Evolutionary conservation across 306 rosid species (phyloP), one percentile per base, ranked within the genome.

Genomic region (Spatholobus suberectus): DNA sequence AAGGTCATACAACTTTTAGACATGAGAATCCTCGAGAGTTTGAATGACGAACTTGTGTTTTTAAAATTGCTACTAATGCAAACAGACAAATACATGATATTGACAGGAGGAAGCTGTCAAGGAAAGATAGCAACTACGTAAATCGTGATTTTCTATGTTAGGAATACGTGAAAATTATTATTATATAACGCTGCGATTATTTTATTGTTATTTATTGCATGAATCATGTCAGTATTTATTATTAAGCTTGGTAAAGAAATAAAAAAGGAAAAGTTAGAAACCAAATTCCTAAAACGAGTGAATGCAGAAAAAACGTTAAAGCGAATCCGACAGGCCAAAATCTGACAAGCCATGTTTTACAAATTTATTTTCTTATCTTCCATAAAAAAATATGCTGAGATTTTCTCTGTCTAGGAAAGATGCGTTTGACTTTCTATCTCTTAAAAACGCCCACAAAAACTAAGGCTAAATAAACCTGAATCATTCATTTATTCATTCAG

Each of bases 391-490:
- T 15, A 62, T 29, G 67, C 38, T 47, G 37, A 75, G 46, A 23
- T 65, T 84, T 81, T 77, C 74, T 80, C 57, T 62, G 66, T 77
- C 85, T 76, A 76, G 74, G 78, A 83, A 83, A 83, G 82, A 77
- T 87, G 71, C 84, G 78, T 87, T 85, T 90, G 92, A 87, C 97
- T 88, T 85, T 87, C 77, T 66, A 75, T 69, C 83, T 83, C 77
- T 27, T 24, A 18, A 66, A 75, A 69, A 75, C 57, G 54, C 59
- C 73, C 77, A 54, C 84, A 54, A 54, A 79, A 73, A 49, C 89
- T 86, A 73, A 72, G 40, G 81, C 75, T 80, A 84, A 79, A 84
- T 86, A 82, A 85, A 75, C 78, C 26, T 69, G 73, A 43, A 78
- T 81, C 86, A 44, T 74, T 84, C 82, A 79, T 67, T 23, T 61